A percentile compares a stretch with the other conserved stretches of the same genome.
These are phyloP conservation scores for Thuidium tamariscinum DNA, from an alignment of 225 moss, liverwort and hornwort species.

Conservation along the genomic window DNA sequence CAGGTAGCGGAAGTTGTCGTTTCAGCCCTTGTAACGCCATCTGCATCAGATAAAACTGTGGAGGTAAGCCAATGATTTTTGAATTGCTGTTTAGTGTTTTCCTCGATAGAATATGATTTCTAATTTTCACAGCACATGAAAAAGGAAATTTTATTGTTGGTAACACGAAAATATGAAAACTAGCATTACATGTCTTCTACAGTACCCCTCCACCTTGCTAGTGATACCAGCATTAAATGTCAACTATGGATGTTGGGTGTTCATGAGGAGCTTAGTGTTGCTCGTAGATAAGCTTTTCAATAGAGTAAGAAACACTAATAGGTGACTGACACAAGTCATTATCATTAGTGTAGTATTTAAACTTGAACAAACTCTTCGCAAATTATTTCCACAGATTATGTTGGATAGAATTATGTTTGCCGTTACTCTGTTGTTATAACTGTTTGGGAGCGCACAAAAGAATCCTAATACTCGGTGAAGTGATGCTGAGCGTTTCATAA, in stretches of 20 bases:
- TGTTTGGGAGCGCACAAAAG: not conserved
- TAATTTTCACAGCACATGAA: not conserved
- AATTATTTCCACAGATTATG: not conserved
- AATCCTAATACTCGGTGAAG: not conserved
- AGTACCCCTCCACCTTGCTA: not conserved
- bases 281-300: not conserved
- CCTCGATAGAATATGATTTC: not conserved
- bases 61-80: slow-evolving; percentile 33
- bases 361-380: not conserved
- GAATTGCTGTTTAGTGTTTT: not conserved
- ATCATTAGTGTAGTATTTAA: not conserved
- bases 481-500: not conserved
- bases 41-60: slow-evolving; percentile 75
- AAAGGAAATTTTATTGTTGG: not conserved
- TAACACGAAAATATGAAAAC: not conserved
- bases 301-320: not conserved
- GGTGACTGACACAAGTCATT: too few species aligned
- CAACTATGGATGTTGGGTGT: not conserved
- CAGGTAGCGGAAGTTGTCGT: slow-evolving; percentile 80
- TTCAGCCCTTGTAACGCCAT: slow-evolving; percentile 55
- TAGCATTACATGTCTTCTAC: not conserved
- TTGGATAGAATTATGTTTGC: not conserved
- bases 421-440: not conserved
- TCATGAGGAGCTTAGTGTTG: not conserved
- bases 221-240: not conserved